phyloP scores from a whole-genome alignment of 1,284 basidiomycete genomes.

The Ceratobasidium sp. region DNA sequence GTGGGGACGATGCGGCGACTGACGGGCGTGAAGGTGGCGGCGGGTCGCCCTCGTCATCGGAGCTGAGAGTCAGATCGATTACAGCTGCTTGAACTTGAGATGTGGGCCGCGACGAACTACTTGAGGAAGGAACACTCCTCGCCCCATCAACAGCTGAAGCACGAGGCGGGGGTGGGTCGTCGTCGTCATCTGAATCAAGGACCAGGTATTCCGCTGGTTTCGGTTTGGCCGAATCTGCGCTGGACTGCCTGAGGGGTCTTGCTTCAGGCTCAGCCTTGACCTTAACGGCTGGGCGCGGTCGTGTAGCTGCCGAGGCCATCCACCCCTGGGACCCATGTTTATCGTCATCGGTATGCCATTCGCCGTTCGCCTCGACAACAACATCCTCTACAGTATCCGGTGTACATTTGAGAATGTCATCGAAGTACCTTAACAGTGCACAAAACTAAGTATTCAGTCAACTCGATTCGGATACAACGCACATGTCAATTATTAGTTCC shows the following conservation, averaged over 20 bases:
- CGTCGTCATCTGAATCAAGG: slow-evolving; percentile 74
- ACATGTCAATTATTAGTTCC: slow-evolving; percentile 93
- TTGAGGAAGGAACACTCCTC: slow-evolving; percentile 37
- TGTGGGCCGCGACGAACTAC: slow-evolving; percentile 11
- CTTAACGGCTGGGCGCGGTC: slow-evolving; percentile 54
- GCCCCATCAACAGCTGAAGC: slow-evolving; percentile 61
- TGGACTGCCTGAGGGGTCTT: slow-evolving; percentile 15
- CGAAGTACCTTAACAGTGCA: slow-evolving; percentile 68
- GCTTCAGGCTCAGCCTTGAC: slow-evolving; percentile 28
- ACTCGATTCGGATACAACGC: slow-evolving; percentile 47
- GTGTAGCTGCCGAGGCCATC: slow-evolving; percentile 50
- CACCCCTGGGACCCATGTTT: slow-evolving; percentile 78
- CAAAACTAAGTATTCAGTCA: slow-evolving; percentile 26
- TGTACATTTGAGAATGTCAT: slow-evolving; percentile 77
- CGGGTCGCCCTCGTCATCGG: slow-evolving; percentile 59
- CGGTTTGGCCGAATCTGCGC: slow-evolving; percentile 42
- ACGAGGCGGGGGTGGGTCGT: slow-evolving; percentile 57
- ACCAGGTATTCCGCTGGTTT: slow-evolving; percentile 70
- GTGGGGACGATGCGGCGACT: not conserved
- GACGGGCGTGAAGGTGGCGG: slow-evolving; percentile 39
- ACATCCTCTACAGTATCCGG: slow-evolving; percentile 88
- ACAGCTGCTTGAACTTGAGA: slow-evolving; percentile 49
- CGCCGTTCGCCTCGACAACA: slow-evolving; percentile 89
- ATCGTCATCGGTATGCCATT: slow-evolving; percentile 93
- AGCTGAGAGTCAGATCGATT: slow-evolving; percentile 81